Evolutionary conservation across 371 early-diverging fungal species (phyloP).

Genomic region (Lichtheimia ornata): DNA sequence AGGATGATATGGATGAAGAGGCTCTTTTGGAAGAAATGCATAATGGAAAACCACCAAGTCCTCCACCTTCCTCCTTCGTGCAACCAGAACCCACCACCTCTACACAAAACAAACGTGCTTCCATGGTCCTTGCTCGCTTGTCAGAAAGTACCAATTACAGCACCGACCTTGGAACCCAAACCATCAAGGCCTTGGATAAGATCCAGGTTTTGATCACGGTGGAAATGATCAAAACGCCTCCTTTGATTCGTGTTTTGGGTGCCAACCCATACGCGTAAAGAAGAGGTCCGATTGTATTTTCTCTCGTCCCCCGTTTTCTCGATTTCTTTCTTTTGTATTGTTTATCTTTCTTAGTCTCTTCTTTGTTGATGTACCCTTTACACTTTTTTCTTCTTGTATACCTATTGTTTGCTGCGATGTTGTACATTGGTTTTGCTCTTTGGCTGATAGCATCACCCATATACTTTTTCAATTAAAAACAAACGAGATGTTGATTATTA

Average conservation of each 20-base stretch:
- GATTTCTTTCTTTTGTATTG: background rate
- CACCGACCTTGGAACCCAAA: slow-evolving; percentile 52
- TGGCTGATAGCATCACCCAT: no score
- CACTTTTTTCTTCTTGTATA: no score
- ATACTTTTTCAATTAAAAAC: no score
- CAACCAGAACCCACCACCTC: background rate
- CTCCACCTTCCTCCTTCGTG: background rate
- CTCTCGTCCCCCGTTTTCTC: background rate
- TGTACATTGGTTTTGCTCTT: no score
- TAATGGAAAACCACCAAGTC: slow-evolving; percentile 5
- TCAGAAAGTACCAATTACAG: slow-evolving; percentile 41
- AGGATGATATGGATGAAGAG: slow-evolving; percentile 37
- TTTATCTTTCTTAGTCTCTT: background rate
- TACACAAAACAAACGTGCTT: slow-evolving; percentile 24
- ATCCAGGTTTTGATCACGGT: slow-evolving; percentile 64
- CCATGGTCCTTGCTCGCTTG: slow-evolving; percentile 36
- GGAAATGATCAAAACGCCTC: slow-evolving; percentile 68
- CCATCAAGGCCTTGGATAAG: slow-evolving; percentile 62
- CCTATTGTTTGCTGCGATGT: no score
- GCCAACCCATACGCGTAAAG: slow-evolving; percentile 58
- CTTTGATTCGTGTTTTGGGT: slow-evolving; percentile 64
- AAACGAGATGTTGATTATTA: no score
- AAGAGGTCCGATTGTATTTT: background rate
- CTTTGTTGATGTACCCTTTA: no score
- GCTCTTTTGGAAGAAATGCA: slow-evolving; percentile 33